Evolutionary conservation across 1,284 basidiomycete genomes (phyloP).

Genomic region (Cryptococcus sp.): DNA sequence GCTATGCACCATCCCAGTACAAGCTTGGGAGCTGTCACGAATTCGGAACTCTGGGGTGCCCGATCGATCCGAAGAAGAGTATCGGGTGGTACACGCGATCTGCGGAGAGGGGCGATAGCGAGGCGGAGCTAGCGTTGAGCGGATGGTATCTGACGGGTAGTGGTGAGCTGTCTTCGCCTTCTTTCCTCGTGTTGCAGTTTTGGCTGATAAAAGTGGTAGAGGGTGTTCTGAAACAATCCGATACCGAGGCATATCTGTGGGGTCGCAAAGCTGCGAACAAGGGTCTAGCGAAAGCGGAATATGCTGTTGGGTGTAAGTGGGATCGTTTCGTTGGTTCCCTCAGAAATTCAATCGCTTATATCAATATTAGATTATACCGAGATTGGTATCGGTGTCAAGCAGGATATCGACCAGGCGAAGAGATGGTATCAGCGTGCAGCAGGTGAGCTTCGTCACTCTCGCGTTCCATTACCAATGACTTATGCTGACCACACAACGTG

Average conservation of each 20-base stretch:
- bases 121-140: conserved; percentile 91
- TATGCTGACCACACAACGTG: not conserved
- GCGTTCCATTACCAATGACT: not conserved
- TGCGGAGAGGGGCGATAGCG: conserved; percentile 89
- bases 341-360: not conserved
- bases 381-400: conserved; percentile 95
- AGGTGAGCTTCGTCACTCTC: conserved; percentile 61
- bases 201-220: conserved; percentile 56
- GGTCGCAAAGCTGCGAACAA: conserved; percentile 89
- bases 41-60: conserved; percentile 84
- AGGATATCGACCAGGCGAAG: conserved; percentile 93
- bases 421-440: conserved; percentile 98
- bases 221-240: conserved; percentile 93
- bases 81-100: conserved; percentile 99
- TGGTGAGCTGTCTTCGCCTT: conserved; percentile 34
- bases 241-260: conserved; percentile 97
- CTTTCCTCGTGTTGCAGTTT: not conserved
- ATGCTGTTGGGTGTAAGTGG: conserved; percentile 76
- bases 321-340: not conserved
- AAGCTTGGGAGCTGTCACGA: conserved; percentile 95
- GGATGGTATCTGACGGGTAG: conserved; percentile 97
- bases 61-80: conserved; percentile 86
- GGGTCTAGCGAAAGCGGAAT: conserved; percentile 89
- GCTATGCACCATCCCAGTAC: conserved; percentile 91
- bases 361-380: conserved; percentile 74